Evolutionary conservation across 2,329 filamentous ascomycete genomes (phyloP), one percentile per base, ranked within the genome.

Genomic region (Cyclaneusma minus): DNA sequence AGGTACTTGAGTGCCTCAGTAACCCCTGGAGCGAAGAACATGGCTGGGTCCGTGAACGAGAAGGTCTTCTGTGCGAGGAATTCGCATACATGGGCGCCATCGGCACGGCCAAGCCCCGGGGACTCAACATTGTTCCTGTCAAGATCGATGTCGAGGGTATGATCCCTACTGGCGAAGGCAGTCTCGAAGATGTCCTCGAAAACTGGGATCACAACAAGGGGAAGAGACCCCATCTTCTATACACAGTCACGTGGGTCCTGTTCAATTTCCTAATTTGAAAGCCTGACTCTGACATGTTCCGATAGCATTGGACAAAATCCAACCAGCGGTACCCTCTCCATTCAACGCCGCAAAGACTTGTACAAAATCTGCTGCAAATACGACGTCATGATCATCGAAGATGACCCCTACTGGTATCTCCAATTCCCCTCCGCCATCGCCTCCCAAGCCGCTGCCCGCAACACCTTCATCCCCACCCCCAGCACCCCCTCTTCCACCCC

Each of bases 321-420:
- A 2, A 91, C 83, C 0, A 75, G 79, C 16, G 73, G 77, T 16
- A 71, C 80, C 3, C 59, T 91, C 3, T 74, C 78, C 3, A 48
- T 89, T 7, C 55, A 75, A 41, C 71, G 87, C 21, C 68, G 81
- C 29, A 77, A 68, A 41, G 72, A 84, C 27, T 64, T 94, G 15
- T 94, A 94, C 46, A 68, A 64, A 11, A 48, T 94, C 9, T 89
- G 80, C 52, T 72, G 72, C 47, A 68, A 76, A 46, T 92, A 82
- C 54, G 84, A 94, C 49, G 67, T 94, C 35, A 68, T 94, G 42
- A 93, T 94, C 37, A 56, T 91, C 34, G 87, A 95, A 51, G 87
- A 95, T 42, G 85, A 94, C 35, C 87, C 87, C 5, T 94, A 94
- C 56, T 94, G 83, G 81, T 87, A 89, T 49, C 62, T 95, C 6